phyloP scores from a whole-genome alignment of 495 filamentous ascomycete species.

The Lindgomyces ingoldianus region DNA sequence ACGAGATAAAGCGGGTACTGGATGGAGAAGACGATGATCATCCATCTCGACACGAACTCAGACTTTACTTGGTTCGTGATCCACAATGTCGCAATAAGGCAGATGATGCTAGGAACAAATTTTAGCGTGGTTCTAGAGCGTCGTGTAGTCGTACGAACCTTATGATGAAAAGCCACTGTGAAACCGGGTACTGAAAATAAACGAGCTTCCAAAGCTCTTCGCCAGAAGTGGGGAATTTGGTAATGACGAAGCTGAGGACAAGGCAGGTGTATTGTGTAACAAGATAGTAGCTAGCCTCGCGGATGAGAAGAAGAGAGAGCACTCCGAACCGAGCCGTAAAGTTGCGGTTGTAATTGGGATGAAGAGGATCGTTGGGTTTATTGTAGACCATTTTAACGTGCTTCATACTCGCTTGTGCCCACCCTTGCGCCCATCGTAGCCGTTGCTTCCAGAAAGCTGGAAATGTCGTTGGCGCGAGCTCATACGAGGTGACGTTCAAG shows the following conservation, averaged over 20 bases:
- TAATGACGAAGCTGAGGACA: constrained; percentile 41
- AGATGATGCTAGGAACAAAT: constrained; percentile 29
- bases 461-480: constrained; percentile 42
- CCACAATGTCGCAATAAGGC: constrained; percentile 41
- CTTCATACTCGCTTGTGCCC: constrained; percentile 43
- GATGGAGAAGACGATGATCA: constrained; percentile 40
- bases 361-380: constrained; percentile 29
- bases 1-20: constrained; percentile 42
- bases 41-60: constrained; percentile 38
- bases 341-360: constrained; percentile 22
- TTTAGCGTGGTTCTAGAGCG: constrained; percentile 4
- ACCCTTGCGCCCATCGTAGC: constrained; percentile 46
- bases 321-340: constrained; percentile 41
- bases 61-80: constrained; percentile 42
- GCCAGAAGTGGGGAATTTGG: constrained; percentile 38
- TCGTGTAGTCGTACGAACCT: constrained; percentile 33
- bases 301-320: constrained; percentile 42
- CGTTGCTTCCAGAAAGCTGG: constrained; percentile 48
- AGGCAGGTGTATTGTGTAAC: constrained; percentile 45
- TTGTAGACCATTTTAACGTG: constrained; percentile 41
- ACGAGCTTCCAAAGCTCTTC: constrained; percentile 36
- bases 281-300: constrained; percentile 45
- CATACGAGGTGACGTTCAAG: constrained; percentile 44
- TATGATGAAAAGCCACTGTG: constrained; percentile 48
- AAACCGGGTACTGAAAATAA: constrained; percentile 45